Conservation (phyloP, 129 eudicot genomes). For the Helianthus tuberosus region DNA sequence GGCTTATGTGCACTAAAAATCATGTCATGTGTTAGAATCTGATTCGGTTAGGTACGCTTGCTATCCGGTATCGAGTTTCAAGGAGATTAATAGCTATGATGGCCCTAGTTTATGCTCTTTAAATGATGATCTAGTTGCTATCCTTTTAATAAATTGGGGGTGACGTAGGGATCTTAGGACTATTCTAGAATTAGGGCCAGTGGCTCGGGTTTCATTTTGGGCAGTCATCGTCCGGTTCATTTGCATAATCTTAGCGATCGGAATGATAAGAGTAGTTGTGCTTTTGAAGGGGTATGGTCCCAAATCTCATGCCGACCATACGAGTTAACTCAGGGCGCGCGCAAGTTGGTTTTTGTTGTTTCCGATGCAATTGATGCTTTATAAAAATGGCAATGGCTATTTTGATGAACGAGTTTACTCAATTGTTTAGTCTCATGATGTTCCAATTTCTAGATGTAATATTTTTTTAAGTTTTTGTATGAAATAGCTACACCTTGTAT, state of each 20-base stretch:
- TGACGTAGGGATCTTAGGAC: slow-evolving; percentile 81
- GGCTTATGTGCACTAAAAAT: slow-evolving; percentile 74
- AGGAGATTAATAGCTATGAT: slow-evolving; percentile 75
- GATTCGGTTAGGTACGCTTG: slow-evolving; percentile 92
- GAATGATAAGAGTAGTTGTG: slow-evolving; percentile 76
- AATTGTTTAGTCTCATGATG: too few species aligned
- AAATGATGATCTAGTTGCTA: slow-evolving; percentile 56
- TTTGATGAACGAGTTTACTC: too few species aligned
- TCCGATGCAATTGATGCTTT: too few species aligned
- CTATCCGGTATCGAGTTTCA: slow-evolving; percentile 82
- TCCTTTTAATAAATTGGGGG: slow-evolving; percentile 93
- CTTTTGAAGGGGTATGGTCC: slow-evolving; percentile 10
- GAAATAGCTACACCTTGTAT: too few species aligned
- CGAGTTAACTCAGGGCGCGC: too few species aligned
- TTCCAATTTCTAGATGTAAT: too few species aligned
- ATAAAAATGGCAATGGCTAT: too few species aligned
- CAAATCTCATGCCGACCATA: too few species aligned
- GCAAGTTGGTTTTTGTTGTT: too few species aligned
- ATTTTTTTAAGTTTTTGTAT: too few species aligned
- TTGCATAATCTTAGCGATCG: slow-evolving; percentile 67
- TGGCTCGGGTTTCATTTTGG: slow-evolving; percentile 60
- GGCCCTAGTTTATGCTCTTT: slow-evolving; percentile 50
- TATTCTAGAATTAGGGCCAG: slow-evolving; percentile 37
- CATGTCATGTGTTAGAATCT: slow-evolving; percentile 78
- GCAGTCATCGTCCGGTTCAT: slow-evolving; percentile 94